A percentile compares a stretch with the other conserved stretches of the same genome.
Conservation (phyloP, 2,329 filamentous ascomycete species). For the Septoria petroselini region DNA sequence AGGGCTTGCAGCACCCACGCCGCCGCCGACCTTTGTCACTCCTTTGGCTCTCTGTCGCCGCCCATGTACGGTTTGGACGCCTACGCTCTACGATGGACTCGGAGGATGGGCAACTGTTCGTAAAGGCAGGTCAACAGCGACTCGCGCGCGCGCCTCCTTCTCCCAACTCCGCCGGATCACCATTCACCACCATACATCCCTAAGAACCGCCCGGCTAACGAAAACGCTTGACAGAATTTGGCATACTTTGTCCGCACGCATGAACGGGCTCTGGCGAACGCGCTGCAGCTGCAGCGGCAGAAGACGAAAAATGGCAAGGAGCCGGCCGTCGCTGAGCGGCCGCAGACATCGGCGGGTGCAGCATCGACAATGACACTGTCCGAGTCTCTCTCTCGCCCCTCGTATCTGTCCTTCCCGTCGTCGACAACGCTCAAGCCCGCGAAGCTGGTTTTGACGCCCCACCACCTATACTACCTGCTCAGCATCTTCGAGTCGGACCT, state of each 20-base stretch:
- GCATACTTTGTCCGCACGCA: slow-evolving; percentile 94
- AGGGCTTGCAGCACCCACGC: slow-evolving; percentile 3
- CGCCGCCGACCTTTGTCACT: slow-evolving; percentile 19
- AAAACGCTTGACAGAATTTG: slow-evolving; percentile 64
- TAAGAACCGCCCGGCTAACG: slow-evolving; percentile 2
- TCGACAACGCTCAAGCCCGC: slow-evolving; percentile 75
- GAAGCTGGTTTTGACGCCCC: slow-evolving; percentile 87
- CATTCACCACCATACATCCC: no score
- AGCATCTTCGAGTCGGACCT: slow-evolving; percentile 86
- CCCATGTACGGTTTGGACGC: slow-evolving; percentile 22
- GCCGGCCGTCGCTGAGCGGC: slow-evolving; percentile 38
- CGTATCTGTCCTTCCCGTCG: slow-evolving; percentile 75
- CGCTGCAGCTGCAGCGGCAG: slow-evolving; percentile 78
- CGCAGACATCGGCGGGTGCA: slow-evolving; percentile 60
- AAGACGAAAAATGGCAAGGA: slow-evolving; percentile 58
- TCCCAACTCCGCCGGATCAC: no score
- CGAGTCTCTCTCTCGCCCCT: slow-evolving; percentile 78
- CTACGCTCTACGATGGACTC: slow-evolving; percentile 62
- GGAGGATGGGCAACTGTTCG: slow-evolving; percentile 85
- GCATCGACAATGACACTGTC: slow-evolving; percentile 72
- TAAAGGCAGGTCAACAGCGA: slow-evolving; percentile 69
- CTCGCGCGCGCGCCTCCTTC: no score
- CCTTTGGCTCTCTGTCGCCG: slow-evolving; percentile 20
- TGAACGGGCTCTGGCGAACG: slow-evolving; percentile 95
- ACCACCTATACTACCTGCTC: slow-evolving; percentile 94